Evolutionary conservation across 2,329 filamentous ascomycete species (phyloP).

Genomic region (Venturia oleaginea): DNA sequence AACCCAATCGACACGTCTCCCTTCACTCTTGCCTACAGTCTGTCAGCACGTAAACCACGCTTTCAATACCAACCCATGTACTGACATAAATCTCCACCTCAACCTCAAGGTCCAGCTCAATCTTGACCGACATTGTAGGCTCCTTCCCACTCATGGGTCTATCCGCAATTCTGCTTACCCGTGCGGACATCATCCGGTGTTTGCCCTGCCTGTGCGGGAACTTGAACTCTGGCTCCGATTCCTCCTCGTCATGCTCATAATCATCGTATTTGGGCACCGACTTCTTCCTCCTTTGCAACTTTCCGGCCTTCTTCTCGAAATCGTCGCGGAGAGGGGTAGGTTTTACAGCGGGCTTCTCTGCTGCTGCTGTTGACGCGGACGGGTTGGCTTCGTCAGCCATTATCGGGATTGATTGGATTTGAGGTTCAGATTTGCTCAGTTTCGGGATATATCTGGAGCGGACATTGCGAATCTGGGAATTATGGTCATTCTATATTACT

Average conservation of each 20-base stretch:
- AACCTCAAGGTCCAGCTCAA: neutral
- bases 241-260: neutral
- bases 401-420: neutral
- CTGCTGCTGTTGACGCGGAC: neutral
- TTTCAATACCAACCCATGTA: neutral
- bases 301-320: neutral
- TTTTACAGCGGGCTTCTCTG: neutral
- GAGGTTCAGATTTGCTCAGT: neutral
- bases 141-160: neutral
- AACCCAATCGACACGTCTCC: neutral
- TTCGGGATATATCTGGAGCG: neutral
- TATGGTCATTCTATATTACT: neutral
- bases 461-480: neutral
- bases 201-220: neutral
- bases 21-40: neutral
- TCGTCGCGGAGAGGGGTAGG: neutral
- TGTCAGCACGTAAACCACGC: neutral
- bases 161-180: neutral
- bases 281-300: neutral
- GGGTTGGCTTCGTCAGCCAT: neutral
- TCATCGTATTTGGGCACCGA: neutral
- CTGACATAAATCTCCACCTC: neutral
- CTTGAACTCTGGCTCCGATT: neutral
- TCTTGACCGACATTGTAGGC: slow-evolving; percentile 1
- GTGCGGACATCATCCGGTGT: neutral